Base-by-base conservation (phyloP, 129 eudicot genomes). In the Flaveria bidentis region DNA sequence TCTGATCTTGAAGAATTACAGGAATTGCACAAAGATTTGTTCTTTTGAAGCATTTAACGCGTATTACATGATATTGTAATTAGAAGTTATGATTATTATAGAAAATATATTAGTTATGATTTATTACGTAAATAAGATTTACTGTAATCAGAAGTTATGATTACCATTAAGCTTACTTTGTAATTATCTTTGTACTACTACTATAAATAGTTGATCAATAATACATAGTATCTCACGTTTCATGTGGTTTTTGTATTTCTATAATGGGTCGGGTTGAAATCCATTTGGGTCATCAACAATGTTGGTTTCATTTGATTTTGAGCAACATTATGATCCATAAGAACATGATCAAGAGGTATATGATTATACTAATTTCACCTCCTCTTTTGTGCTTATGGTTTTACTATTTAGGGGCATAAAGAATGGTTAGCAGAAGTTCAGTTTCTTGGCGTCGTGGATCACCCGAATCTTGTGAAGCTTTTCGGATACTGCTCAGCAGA, bases 341-440 rank as follows among this genome's bases (percentile, higher is more conserved):
- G 2, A 11, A 13, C 53, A 47, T 47, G 53, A n/a, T 52, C 22
- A 52, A n/a, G n/a, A 23, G 33, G 15, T 20, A 23, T 20, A 22
- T 20, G 13, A 58, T 44, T 2, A 44, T 45, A 45, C 50, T 45
- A 8, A 45, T 45, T 45, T 45, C 50, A 45, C 50, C 50, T 45
- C 14, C 50, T 45, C 2, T 45, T 45, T 45, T 45, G 50, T 42
- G 3, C 30, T 12, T 36, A 30, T 61, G 14, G 5, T 42, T 77
- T 62, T 71, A 4, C 9, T 25, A 23, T 86, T 76, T 44, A 91
- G 97, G 97, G 97, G 52, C 97, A 91, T 71, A 88, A 89, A 79
- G 86, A 91, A 78, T 91, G 95, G 91, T 71, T 89, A 61, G 92
- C 97, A 73, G 97, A 91, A 80, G 97, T 91, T 36, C 97, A 88